Evolutionary conservation across 805 yeast genomes (phyloP), one percentile per base, ranked within the genome.

Genomic region (Hemisphaericaspora nanyangensis): DNA sequence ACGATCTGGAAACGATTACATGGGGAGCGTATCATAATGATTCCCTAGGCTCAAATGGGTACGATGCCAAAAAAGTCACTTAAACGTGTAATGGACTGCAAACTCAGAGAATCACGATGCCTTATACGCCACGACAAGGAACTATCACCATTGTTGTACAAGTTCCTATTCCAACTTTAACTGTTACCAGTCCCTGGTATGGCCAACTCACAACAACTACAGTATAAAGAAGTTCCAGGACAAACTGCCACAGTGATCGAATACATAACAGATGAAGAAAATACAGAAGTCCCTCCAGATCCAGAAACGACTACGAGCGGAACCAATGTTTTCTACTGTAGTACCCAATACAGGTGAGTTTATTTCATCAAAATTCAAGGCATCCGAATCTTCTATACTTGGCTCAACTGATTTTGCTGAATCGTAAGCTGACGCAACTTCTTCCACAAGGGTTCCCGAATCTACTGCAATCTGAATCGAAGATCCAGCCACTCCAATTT

Each of bases 111-210:
- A 53, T 56, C 4, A 56, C 61, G 10, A 33, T 47, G 11, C 41
- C 55, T 4, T 49, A 42, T 8, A 28, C 33, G 10, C 29, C 43
- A 16, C 46, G 42, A 6, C 47, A 40, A 7, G 52, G 40, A 13
- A 57, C 61, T 11, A 49, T 37, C 35, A 55, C 58, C 5, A 54
- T 52, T 19, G 50, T 44, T n/a, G 55, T 51, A 15, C 42, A 44
- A 17, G 52, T 48, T 10, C 60, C 60, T 26, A 38, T 37, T 8
- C 43, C 40, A 12, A 49, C 47, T 4, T 38, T 38, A 29, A 50
- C 53, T 3, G 35, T 43, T 10, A 49, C 56, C 1, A 20, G 28
- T 22, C 48, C 18, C 17, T 39, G 39, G 41, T 6, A 30, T 50
- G 3, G 35, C 47, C 16, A 41, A 43, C 17, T n/a, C 13, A 27